Percentiles rank a stretch among this genome's conserved stretches.
Evolutionary conservation across 208 protist species (phyloP).

Genomic region (Leishmania martiniquensis): DNA sequence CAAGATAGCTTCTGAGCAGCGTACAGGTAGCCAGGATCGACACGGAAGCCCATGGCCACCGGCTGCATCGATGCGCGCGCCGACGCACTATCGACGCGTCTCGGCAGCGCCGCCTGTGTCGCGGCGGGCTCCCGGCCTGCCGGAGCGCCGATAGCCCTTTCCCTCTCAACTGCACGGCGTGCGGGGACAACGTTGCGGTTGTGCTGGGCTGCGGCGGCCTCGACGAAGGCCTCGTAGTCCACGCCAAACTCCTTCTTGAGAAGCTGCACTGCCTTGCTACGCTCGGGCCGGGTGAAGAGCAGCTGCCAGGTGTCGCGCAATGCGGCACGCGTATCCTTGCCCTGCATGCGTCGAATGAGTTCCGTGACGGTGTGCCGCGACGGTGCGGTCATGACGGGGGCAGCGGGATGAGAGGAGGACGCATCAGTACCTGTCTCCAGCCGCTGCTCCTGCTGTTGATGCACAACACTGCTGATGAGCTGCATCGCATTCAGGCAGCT

Average conservation of each 20-base stretch:
- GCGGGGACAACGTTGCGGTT: conserved; percentile 18
- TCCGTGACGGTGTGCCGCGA: conserved; percentile 31
- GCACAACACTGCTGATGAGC: conserved; percentile 49
- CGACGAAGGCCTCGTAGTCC: conserved; percentile 64
- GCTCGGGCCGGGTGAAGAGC: conserved; percentile 54
- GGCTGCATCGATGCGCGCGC: neutral
- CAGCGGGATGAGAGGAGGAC: neutral
- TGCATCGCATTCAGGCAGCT: conserved; percentile 90
- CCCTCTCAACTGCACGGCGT: conserved; percentile 29
- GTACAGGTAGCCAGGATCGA: conserved; percentile 79
- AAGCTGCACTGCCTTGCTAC: conserved; percentile 59
- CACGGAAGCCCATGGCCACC: conserved; percentile 61
- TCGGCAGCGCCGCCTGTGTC: neutral
- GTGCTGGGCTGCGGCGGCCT: conserved; percentile 33
- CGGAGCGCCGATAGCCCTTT: conserved; percentile 15
- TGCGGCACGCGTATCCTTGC: conserved; percentile 54
- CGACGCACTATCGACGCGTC: neutral
- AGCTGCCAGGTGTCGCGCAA: conserved; percentile 50
- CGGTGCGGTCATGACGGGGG: neutral
- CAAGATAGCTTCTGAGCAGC: conserved; percentile 40
- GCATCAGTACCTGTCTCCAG: neutral
- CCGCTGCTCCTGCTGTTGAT: conserved; percentile 13
- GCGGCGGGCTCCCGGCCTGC: neutral
- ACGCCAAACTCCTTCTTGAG: conserved; percentile 67
- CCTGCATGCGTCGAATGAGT: conserved; percentile 61